Conservation (phyloP, 352 stramenopile genomes). For the Phytopythium vexans region DNA sequence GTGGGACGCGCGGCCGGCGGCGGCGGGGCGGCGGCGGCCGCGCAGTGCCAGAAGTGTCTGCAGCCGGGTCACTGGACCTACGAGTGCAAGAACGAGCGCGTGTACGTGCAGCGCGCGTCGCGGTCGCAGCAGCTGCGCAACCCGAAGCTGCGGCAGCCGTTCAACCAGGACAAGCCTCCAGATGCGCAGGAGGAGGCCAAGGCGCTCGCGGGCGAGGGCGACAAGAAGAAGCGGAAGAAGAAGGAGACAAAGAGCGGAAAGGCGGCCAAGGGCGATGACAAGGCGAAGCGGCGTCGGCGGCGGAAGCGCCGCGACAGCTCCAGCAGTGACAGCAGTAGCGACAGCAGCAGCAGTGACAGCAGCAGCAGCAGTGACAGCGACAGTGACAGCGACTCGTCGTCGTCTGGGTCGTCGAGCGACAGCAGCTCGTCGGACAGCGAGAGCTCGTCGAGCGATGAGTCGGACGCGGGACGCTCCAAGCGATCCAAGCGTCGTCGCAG, state of each 20-base stretch:
- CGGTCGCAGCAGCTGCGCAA: slow-evolving; percentile 79
- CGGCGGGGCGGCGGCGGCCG: slow-evolving; percentile 15
- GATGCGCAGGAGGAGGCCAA: slow-evolving; percentile 38
- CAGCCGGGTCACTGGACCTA: slow-evolving; percentile 80
- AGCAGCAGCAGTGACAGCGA: slow-evolving; percentile 12
- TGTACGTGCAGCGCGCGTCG: slow-evolving; percentile 77
- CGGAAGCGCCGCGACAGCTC: slow-evolving; percentile 22
- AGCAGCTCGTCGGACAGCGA: slow-evolving; percentile 16
- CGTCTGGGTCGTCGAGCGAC: slow-evolving; percentile 20
- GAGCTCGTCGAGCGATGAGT: slow-evolving; percentile 19
- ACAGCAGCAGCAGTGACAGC: slow-evolving; percentile 1
- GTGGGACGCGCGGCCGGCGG: slow-evolving; percentile 10
- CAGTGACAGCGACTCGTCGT: slow-evolving; percentile 14
- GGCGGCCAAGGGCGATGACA: slow-evolving; percentile 23
- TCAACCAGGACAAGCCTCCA: slow-evolving; percentile 75
- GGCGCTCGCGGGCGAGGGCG: slow-evolving; percentile 8
- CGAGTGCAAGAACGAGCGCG: slow-evolving; percentile 84
- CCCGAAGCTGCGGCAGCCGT: slow-evolving; percentile 74
- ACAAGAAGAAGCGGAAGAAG: slow-evolving; percentile 17
- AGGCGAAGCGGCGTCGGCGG: slow-evolving; percentile 17
- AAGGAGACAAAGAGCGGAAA: slow-evolving; percentile 17
- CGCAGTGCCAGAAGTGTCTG: slow-evolving; percentile 85
- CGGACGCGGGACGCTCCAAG: slow-evolving; percentile 18
- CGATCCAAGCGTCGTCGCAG: slow-evolving; percentile 37
- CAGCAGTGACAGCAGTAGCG: slow-evolving; percentile 29